Evolutionary conservation across 768 basidiomycete genomes (phyloP), one percentile per base, ranked within the genome.

Genomic region (Pholiota conissans): DNA sequence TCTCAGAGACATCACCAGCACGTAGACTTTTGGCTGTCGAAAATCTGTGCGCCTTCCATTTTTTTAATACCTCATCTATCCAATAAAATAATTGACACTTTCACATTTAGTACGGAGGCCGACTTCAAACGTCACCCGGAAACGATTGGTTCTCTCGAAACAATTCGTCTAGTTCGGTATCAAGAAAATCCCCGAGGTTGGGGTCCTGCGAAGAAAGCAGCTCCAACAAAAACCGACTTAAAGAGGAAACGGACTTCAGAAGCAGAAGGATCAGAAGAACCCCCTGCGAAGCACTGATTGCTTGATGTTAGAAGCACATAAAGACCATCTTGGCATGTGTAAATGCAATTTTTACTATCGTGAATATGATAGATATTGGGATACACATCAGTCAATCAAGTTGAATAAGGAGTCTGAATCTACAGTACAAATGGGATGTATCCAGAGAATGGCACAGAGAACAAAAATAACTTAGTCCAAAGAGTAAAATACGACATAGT

Each of bases 141-240:
- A 3, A 82, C 86, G 0, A 77, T 82, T 2, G 83, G 83, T 7
- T 71, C 80, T 13, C 81, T 85, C 5, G 82, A 83, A 18, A 84
- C 84, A 55, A 76, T 91, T 56, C 93, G 91, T 62, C 74, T 96
- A 6, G 90, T 95, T 1, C 80, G 93, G 35, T 97, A 95, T 72
- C 94, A 96, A 70, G 83, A 85, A 60, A 98, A 97, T 67, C 97
- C 96, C 4, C 80, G 85, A n/a, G 80, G 97, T 69, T 99, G 97
- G 97, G 96, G 96, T 0, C 97, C 96, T 0, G 90, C 84, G 14
- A 79, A 81, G 52, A 88, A 80, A 65, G 89, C 90, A 3, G 61
- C 59, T 22, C 22, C 61, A 24, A 27, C 58, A 20, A 65, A 61
- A 54, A 55, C 53, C 14, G 61, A 61, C 16, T 24, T 61, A 42